phyloP scores from a whole-genome alignment of 495 filamentous ascomycete species.

The Tuber magnatum region DNA sequence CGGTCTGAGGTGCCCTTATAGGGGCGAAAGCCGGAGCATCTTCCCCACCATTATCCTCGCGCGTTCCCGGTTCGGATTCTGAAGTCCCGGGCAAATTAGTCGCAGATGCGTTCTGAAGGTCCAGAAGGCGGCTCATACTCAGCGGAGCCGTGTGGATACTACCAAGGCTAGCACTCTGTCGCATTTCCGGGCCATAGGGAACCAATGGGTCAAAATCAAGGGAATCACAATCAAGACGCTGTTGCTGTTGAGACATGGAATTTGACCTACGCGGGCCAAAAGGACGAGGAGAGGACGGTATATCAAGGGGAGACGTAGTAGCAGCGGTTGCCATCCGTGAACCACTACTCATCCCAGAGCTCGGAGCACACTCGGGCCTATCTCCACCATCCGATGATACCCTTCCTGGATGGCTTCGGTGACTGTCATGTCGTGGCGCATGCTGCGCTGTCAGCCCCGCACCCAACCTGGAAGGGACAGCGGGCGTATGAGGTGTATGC shows the following conservation, averaged over 20 bases:
- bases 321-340: constrained; percentile 28
- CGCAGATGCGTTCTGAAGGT: constrained; percentile 35
- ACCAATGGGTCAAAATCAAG: constrained; percentile 24
- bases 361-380: neutral
- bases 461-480: constrained; percentile 84
- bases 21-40: constrained; percentile 28
- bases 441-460: constrained; percentile 46
- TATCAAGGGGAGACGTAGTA: constrained; percentile 50
- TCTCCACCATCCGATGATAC: neutral
- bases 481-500: constrained; percentile 89
- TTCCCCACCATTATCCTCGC: constrained; percentile 18
- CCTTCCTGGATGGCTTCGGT: constrained; percentile 10
- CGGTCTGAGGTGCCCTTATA: constrained; percentile 19
- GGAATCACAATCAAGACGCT: constrained; percentile 13
- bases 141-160: constrained; percentile 32
- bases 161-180: constrained; percentile 27
- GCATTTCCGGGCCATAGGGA: constrained; percentile 20
- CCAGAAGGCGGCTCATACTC: constrained; percentile 35
- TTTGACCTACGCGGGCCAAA: constrained; percentile 42
- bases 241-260: constrained; percentile 33
- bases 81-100: constrained; percentile 33
- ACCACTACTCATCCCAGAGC: neutral
- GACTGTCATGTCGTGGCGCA: constrained; percentile 25
- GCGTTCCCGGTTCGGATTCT: constrained; percentile 19
- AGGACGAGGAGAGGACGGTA: constrained; percentile 40